These are phyloP conservation scores for Termitomyces eurrhizus DNA, from an alignment of 768 basidiomycete genomes.

Conservation along the genomic window DNA sequence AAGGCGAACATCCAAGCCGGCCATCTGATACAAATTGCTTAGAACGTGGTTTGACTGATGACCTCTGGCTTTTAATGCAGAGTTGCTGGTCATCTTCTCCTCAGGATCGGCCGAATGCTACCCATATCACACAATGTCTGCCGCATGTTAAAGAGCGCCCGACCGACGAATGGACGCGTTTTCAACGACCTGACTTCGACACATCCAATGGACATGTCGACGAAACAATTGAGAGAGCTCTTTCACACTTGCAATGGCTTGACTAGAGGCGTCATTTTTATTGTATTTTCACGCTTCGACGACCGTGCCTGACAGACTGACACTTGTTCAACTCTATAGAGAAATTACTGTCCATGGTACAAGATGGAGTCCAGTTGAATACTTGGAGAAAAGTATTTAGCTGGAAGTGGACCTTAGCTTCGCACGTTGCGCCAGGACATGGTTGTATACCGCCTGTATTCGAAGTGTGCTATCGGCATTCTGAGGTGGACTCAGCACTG, in stretches of 20 bases:
- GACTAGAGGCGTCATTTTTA: neutral
- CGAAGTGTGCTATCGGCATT: neutral
- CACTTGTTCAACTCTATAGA: neutral
- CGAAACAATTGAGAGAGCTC: neutral
- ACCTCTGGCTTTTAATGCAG: neutral
- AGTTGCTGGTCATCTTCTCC: neutral
- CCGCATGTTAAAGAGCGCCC: neutral
- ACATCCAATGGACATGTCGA: neutral
- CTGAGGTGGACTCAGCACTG: neutral
- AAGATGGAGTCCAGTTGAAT: neutral
- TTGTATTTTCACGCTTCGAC: neutral
- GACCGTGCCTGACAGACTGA: neutral
- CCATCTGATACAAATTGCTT: neutral
- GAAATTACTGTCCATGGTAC: neutral
- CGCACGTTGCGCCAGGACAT: neutral
- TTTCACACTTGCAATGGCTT: neutral
- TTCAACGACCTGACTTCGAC: constrained; percentile 4
- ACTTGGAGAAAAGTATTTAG: neutral
- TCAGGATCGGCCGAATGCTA: neutral
- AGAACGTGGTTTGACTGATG: neutral
- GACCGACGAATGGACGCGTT: neutral
- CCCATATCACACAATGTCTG: neutral
- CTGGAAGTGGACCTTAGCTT: neutral
- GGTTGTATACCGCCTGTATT: neutral
- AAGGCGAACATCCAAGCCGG: neutral